Percentiles rank a stretch among this genome's conserved stretches.
These are phyloP conservation scores for Trypanosomatidae sp. DNA, from an alignment of 208 protist genomes.

Conservation along the genomic window DNA sequence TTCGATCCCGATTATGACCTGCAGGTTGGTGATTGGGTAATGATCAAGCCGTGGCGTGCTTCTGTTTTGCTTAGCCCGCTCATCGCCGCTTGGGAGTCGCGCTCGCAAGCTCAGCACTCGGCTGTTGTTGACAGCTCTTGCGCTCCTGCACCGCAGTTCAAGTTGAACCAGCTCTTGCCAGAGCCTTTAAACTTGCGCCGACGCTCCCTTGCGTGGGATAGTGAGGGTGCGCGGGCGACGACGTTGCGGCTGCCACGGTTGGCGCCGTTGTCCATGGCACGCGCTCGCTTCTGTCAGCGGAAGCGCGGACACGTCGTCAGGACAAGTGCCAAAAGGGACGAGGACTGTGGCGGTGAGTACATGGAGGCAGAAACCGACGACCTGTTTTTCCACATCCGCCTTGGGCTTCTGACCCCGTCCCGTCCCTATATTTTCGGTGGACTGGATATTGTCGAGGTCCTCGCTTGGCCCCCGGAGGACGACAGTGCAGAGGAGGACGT, in stretches of 20 bases:
- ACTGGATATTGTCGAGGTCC: slow-evolving; percentile 54
- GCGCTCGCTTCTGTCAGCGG: slow-evolving; percentile 21
- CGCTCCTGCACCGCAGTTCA: too few relatives aligned
- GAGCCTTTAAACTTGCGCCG: slow-evolving; percentile 26
- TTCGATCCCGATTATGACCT: slow-evolving; percentile 61
- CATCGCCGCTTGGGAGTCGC: slow-evolving; percentile 38
- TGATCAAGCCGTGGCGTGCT: slow-evolving; percentile 57
- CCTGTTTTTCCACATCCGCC: slow-evolving; percentile 73
- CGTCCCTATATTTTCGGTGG: slow-evolving; percentile 73
- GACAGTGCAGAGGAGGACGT: slow-evolving; percentile 14
- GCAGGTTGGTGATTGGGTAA: slow-evolving; percentile 83
- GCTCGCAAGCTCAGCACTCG: background rate
- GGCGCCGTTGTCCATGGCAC: slow-evolving; percentile 25
- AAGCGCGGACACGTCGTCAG: slow-evolving; percentile 24
- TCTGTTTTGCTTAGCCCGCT: slow-evolving; percentile 54
- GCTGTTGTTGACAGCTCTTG: too few relatives aligned
- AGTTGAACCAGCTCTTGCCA: slow-evolving; percentile 20
- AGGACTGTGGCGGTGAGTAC: too few relatives aligned
- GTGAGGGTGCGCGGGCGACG: background rate
- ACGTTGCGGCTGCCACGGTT: slow-evolving; percentile 1
- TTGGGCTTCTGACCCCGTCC: slow-evolving; percentile 76
- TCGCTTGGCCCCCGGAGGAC: slow-evolving; percentile 16
- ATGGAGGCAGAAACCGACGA: slow-evolving; percentile 13
- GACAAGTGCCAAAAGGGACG: too few relatives aligned
- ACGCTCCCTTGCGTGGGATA: slow-evolving; percentile 14